phyloP scores from a whole-genome alignment of 139 green algal genomes.

The Tetraselmis striata region DNA sequence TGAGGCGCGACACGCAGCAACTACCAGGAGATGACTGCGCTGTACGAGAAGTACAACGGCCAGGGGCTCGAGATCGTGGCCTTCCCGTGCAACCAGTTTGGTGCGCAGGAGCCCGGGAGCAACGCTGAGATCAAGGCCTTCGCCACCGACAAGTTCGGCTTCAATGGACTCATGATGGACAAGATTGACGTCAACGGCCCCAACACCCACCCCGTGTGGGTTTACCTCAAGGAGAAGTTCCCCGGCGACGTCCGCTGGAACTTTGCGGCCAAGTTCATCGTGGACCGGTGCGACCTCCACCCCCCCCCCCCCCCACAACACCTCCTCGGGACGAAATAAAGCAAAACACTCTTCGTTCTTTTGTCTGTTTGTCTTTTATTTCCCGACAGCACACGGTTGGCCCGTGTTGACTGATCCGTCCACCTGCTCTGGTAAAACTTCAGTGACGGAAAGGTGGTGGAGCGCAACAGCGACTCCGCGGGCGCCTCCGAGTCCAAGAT shows the following conservation, averaged over 20 bases:
- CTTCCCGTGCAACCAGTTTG: constrained; percentile 78
- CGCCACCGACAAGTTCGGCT: constrained; percentile 43
- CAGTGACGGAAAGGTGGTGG: constrained; percentile 38
- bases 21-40: constrained; percentile 49
- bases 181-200: constrained; percentile 67
- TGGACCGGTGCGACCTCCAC: too few relatives aligned
- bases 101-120: constrained; percentile 63
- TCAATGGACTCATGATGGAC: constrained; percentile 50
- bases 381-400: too few relatives aligned
- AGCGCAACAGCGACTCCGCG: constrained; percentile 14
- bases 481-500: constrained; percentile 11
- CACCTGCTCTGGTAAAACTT: too few relatives aligned
- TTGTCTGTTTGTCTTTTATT: too few relatives aligned
- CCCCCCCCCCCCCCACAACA: too few relatives aligned
- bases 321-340: too few relatives aligned
- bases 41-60: constrained; percentile 63
- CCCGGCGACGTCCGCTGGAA: constrained; percentile 61
- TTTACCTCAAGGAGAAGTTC: constrained; percentile 46
- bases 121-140: constrained; percentile 67
- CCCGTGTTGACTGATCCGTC: too few relatives aligned
- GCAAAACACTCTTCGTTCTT: too few relatives aligned
- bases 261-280: constrained; percentile 55
- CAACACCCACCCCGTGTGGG: constrained; percentile 54
- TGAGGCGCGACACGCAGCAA: constrained; percentile 23
- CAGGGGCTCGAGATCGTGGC: constrained; percentile 66